These are phyloP conservation scores for Canariomyces notabilis DNA, from an alignment of 2,329 filamentous ascomycete species.

Conservation along the genomic window DNA sequence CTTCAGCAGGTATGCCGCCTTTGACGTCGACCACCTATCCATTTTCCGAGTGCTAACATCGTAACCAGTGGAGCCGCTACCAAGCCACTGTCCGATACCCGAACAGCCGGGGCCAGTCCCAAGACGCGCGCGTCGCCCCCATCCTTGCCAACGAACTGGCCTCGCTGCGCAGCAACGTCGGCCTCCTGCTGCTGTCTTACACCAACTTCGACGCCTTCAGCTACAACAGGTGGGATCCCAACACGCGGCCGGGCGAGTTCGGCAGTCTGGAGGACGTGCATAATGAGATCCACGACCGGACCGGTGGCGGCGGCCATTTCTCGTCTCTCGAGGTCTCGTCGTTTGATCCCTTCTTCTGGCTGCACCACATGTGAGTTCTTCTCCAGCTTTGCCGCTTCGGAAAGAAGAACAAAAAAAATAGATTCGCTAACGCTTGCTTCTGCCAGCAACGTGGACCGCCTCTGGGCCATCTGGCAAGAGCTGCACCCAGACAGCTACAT, in stretches of 20 bases:
- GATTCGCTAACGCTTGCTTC: too few relatives aligned
- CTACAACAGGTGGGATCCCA: conserved; percentile 23
- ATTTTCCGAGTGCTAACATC: conserved; percentile 4
- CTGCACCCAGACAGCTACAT: conserved; percentile 35
- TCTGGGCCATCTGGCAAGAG: conserved; percentile 54
- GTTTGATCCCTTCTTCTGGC: conserved; percentile 56
- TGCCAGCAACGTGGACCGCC: conserved; percentile 55
- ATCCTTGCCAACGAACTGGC: conserved; percentile 26
- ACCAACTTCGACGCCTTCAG: conserved; percentile 25
- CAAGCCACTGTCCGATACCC: conserved; percentile 25
- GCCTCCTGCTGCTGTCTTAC: conserved; percentile 23
- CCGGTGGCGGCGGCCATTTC: conserved; percentile 47
- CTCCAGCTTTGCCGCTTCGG: too few relatives aligned
- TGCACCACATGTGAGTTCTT: conserved; percentile 51
- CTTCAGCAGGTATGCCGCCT: conserved; percentile 17
- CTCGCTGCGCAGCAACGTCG: conserved; percentile 25
- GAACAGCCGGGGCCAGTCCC: conserved; percentile 19
- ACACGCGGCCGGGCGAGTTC: conserved; percentile 17
- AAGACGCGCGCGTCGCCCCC: conserved; percentile 24
- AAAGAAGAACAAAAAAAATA: neutral
- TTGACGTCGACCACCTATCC: conserved; percentile 1
- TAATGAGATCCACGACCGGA: conserved; percentile 34
- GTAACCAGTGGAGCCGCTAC: conserved; percentile 20
- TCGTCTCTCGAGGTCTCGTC: conserved; percentile 49
- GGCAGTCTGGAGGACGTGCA: conserved; percentile 36